Base-by-base conservation (phyloP, 1,284 basidiomycete genomes). In the Lentinula novae-zelandiae region DNA sequence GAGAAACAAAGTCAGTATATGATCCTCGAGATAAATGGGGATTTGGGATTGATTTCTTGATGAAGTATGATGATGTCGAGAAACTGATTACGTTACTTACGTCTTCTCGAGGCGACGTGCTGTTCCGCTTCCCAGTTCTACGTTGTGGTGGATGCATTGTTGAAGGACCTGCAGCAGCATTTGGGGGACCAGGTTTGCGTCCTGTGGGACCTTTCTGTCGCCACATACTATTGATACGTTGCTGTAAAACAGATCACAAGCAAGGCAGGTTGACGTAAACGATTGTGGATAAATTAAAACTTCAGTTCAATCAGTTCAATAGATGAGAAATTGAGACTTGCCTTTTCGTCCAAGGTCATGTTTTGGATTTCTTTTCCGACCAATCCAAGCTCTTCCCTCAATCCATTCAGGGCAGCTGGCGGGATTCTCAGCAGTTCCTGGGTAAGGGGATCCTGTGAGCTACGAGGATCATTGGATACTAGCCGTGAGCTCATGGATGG, bases 31-130 rank as follows among this genome's bases (percentile, higher is more conserved):
- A 22, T 20, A 46, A 46, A 46, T 46, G 40, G 40, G 40, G 40
- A 46, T 20, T 40, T 33, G 46, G 12, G 7, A 40, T 17, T 58
- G 31, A 27, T 49, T 17, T 5, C 20, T 22, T 34, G 49, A n/a
- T 52, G 54, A 36, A 53, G 13, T 42, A 34, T 56, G 27, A 54
- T 56, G 54, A 56, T 46, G 31, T 44, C 39, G 54, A 44, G 64
- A 34, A 42, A 17, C 40, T 17, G n/a, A 51, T 27, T 48, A 52
- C 44, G 55, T 42, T 54, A 68, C 67, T 42, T 56, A 68, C 67
- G 69, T 89, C 88, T 69, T 88, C 87, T 53, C 81, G 83, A 5
- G 88, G 87, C 1, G 87, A 87, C 12, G 84, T 85, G 66, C 87
- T 89, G 65, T 75, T 86, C 53, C 88, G 80, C 69, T 90, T 90